phyloP scores from a whole-genome alignment of 495 filamentous ascomycete genomes.

The Xylaria bambusicola region DNA sequence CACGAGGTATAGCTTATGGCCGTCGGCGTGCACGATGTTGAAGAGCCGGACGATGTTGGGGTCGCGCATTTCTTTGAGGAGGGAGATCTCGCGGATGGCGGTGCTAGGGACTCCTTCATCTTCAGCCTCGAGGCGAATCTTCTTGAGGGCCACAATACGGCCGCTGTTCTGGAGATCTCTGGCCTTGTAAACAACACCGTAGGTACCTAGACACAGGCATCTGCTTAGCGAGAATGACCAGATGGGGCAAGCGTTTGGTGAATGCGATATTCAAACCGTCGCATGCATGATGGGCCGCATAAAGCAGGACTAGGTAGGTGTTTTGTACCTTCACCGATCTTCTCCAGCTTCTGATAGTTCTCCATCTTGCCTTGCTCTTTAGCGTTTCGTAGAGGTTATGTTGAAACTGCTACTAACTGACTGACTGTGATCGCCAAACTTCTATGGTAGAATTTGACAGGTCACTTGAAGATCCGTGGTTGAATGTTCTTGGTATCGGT shows the following conservation, averaged over 20 bases:
- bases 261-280: neutral
- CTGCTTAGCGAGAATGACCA: constrained; percentile 7
- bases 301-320: neutral
- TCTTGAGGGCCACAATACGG: constrained; percentile 92
- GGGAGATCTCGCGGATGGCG: constrained; percentile 93
- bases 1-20: constrained; percentile 94
- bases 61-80: constrained; percentile 96
- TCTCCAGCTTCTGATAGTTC: constrained; percentile 99
- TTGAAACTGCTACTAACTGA: too few relatives aligned
- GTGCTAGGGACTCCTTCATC: constrained; percentile 96
- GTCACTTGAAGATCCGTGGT: neutral
- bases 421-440: neutral
- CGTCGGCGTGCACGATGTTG: constrained; percentile 96
- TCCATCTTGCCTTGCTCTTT: constrained; percentile 64
- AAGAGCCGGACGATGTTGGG: constrained; percentile 89
- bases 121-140: constrained; percentile 96
- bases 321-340: constrained; percentile 90
- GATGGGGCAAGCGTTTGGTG: neutral
- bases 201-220: constrained; percentile 63
- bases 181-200: constrained; percentile 92
- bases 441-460: neutral
- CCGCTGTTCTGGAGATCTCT: constrained; percentile 75
- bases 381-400: neutral
- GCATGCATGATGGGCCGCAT: neutral
- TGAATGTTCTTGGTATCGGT: neutral